These are phyloP conservation scores for Cinnamomum micranthum DNA, from an alignment of 164 flowering plant genomes.

Conservation along the genomic window DNA sequence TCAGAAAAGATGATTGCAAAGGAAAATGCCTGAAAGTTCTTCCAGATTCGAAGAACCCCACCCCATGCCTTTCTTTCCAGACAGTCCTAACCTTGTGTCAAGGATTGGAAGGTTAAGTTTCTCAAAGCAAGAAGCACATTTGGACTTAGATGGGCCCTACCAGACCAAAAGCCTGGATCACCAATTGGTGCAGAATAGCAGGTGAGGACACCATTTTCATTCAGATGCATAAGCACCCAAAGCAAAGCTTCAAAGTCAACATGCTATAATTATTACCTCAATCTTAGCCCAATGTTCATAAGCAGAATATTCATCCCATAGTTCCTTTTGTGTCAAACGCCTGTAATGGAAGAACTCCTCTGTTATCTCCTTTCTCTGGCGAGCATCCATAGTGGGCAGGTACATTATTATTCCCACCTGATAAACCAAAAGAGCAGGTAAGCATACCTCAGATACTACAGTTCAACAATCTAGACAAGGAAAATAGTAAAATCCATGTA, in stretches of 20 bases:
- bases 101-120: neutral
- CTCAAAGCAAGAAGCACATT: neutral
- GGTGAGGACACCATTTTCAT: neutral
- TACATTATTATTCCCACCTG: conserved; percentile 99
- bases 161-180: neutral
- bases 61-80: too few relatives aligned
- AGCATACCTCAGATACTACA: neutral
- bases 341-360: conserved; percentile 90
- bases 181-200: neutral
- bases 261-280: conserved; percentile 53
- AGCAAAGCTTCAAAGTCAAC: neutral
- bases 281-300: conserved; percentile 99
- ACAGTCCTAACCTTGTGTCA: too few relatives aligned
- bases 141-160: neutral
- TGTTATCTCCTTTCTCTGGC: conserved; percentile 91
- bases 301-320: conserved; percentile 91
- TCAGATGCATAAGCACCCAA: neutral
- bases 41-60: too few relatives aligned
- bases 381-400: conserved; percentile 92
- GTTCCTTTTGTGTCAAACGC: conserved; percentile 48
- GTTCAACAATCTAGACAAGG: neutral
- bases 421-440: conserved; percentile 9
- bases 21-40: too few relatives aligned
- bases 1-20: too few relatives aligned
- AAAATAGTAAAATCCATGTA: neutral